Percentiles rank a stretch among this genome's conserved stretches.
Evolutionary conservation across 2,329 filamentous ascomycete genomes (phyloP).

Genomic region (Escovopsis sp.): DNA sequence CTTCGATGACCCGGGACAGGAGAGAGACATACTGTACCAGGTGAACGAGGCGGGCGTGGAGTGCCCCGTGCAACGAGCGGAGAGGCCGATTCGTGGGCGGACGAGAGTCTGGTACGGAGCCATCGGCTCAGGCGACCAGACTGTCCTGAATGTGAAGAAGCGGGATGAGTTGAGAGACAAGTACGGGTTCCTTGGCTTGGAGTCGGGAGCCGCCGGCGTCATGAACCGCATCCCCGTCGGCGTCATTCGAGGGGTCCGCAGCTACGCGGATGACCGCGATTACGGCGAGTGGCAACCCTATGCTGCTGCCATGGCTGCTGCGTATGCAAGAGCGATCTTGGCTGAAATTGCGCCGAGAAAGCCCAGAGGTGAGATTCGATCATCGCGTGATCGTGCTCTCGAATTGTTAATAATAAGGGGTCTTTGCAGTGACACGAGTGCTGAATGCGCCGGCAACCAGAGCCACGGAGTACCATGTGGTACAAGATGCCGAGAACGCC

Average conservation of each 20-base stretch:
- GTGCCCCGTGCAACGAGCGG: constrained; percentile 6
- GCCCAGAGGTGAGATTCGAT: no score
- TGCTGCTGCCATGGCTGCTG: not conserved
- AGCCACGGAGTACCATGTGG: no score
- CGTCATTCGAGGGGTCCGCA: constrained; percentile 4
- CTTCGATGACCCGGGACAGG: constrained; percentile 18
- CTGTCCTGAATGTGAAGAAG: not conserved
- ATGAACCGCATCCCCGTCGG: constrained; percentile 15
- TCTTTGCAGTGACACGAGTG: no score
- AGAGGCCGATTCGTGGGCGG: constrained; percentile 8
- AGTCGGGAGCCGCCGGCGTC: constrained; percentile 16
- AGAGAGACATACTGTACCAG: constrained; percentile 11
- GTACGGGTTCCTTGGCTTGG: constrained; percentile 8
- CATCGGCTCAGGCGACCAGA: constrained; percentile 2
- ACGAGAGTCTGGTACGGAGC: constrained; percentile 17
- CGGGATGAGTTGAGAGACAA: constrained; percentile 2
- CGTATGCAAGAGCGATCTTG: not conserved
- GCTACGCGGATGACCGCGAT: not conserved
- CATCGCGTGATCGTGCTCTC: no score
- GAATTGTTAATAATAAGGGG: no score
- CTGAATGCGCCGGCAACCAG: no score
- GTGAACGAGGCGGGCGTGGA: not conserved
- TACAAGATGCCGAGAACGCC: no score
- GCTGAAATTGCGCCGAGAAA: not conserved
- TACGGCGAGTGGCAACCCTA: not conserved